Evolutionary conservation across 176 grass and related monocot genomes (phyloP), one percentile per base, ranked within the genome.

Genomic region (Bromus sterilis): DNA sequence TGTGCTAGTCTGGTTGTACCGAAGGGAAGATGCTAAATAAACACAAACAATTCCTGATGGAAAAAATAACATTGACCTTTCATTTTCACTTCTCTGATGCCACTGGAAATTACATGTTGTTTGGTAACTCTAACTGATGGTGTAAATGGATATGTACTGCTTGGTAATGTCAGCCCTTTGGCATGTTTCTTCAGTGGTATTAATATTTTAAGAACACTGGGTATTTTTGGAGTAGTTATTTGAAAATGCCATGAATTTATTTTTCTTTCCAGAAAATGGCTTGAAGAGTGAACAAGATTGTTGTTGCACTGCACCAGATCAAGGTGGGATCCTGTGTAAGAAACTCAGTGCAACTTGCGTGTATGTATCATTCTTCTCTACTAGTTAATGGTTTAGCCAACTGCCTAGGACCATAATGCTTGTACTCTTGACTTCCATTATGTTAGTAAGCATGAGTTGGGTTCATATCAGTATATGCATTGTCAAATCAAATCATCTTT

Each of bases 351-450:
- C 2, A 7, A 46, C 20, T 30, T 72, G 69, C 7, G 15, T 31
- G 41, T 20, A 26, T 72, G 26, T 46, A 31, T 25, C 26, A 40
- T 10, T 15, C 39, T 71, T 71, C 40, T 71, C 40, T 79, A 11
- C 18, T 79, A 74, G 63, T 78, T 72, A 78, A 83, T 56, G 46
- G 57, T 58, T 41, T 88, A 66, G 44, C 59, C 30, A 80, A 44
- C 67, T 58, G 37, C 58, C 75, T 74, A 68, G 20, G 56, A 69
- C 57, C 21, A 35, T 67, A 9, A 66, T 18, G 0, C 29, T n/a
- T 30, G 21, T 79, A 79, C 40, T 66, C 70, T 83, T 58, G 35
- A 83, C 67, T 57, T 80, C 75, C 57, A 74, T 35, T 26, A 30
- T 79, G 65, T 72, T 9, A 25, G 5, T 9, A 73, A 65, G 51